These are phyloP conservation scores for Amaranthus palmeri DNA, from an alignment of 148 eudicot species.

Conservation along the genomic window DNA sequence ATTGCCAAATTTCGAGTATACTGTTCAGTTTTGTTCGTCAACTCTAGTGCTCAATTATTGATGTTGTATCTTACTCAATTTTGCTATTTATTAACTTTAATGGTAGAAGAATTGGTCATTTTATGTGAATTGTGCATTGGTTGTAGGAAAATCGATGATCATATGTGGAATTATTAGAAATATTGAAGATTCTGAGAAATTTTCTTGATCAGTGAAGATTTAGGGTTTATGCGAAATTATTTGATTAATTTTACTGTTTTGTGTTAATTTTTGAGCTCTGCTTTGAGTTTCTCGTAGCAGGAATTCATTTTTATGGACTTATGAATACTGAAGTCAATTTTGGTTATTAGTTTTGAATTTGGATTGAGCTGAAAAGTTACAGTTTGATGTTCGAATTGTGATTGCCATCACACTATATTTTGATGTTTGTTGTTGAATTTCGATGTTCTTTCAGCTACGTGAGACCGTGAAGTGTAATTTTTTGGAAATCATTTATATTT, in stretches of 20 bases:
- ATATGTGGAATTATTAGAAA: neutral
- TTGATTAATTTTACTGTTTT: neutral
- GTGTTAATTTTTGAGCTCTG: neutral
- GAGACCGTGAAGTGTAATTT: neutral
- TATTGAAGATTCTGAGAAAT: neutral
- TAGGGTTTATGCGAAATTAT: neutral
- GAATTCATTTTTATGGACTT: neutral
- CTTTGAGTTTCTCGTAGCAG: neutral
- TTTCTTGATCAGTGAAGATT: neutral
- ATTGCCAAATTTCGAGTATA: neutral
- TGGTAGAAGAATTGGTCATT: neutral
- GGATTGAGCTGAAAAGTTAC: neutral
- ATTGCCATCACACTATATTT: too few relatives aligned
- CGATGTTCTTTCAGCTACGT: neutral
- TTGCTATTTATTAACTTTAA: conserved; percentile 1
- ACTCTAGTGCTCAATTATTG: neutral
- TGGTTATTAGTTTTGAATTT: neutral
- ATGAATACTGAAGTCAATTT: neutral
- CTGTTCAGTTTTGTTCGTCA: neutral
- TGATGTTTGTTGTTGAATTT: neutral
- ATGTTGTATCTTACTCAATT: neutral
- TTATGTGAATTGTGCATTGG: neutral
- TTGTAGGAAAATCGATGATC: neutral
- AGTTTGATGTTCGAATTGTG: neutral
- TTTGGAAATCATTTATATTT: neutral